A percentile compares a stretch with the other conserved stretches of the same genome.
Conservation (phyloP, 805 yeast genomes). For the Saturnispora dispora region DNA sequence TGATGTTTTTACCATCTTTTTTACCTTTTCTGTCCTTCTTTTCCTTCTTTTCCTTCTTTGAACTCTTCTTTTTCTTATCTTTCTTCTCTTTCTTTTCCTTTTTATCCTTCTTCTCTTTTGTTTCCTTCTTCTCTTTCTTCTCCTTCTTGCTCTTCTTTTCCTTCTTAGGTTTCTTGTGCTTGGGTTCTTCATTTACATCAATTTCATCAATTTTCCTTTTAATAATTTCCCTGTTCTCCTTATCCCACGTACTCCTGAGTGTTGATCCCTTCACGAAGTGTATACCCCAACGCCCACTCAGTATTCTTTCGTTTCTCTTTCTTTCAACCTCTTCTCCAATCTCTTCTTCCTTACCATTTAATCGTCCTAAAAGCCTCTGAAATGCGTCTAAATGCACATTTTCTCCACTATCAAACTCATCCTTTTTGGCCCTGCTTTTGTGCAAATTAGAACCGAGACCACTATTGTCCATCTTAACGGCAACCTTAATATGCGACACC, state of each 20-base stretch:
- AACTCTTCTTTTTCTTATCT: conserved; percentile 24
- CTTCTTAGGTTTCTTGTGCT: conserved; percentile 20
- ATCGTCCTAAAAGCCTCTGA: conserved; percentile 79
- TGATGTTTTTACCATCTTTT: conserved; percentile 15
- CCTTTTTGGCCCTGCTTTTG: conserved; percentile 37
- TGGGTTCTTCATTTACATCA: neutral
- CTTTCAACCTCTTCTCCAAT: conserved; percentile 57
- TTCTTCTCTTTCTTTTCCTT: conserved; percentile 23
- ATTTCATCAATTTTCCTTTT: conserved; percentile 17
- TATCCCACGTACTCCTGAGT: conserved; percentile 75
- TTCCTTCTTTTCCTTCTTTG: conserved; percentile 14
- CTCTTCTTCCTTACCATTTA: conserved; percentile 76
- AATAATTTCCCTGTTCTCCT: conserved; percentile 33
- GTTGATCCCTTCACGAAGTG: conserved; percentile 81
- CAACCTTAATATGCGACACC: conserved; percentile 76
- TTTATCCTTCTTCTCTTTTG: conserved; percentile 16
- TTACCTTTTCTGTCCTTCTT: conserved; percentile 22
- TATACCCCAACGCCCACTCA: conserved; percentile 86
- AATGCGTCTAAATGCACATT: conserved; percentile 89
- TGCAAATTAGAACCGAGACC: conserved; percentile 86
- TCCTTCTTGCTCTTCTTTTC: conserved; percentile 21
- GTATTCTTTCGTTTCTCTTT: conserved; percentile 56
- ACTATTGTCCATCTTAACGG: conserved; percentile 67
- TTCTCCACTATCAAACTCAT: conserved; percentile 71
- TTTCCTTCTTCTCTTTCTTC: conserved; percentile 22